Evolutionary conservation across 2,329 filamentous ascomycete genomes (phyloP).

Genomic region (Fusarium devonianum): DNA sequence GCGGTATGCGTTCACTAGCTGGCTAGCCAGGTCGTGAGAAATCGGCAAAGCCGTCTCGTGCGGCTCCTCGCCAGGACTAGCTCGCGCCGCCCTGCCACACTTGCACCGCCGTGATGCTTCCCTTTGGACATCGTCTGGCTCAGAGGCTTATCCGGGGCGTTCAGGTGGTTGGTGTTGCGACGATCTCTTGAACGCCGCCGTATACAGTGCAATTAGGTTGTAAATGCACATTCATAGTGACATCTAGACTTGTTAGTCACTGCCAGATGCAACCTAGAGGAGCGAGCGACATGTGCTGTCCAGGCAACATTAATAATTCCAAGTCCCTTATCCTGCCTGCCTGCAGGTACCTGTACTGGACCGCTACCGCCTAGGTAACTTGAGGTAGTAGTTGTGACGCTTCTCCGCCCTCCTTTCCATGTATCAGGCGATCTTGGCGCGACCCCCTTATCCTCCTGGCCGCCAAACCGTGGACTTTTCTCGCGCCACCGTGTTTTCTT

Average conservation of each 20-base stretch:
- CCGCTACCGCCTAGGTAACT: too few species aligned
- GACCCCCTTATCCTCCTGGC: too few species aligned
- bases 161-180: conserved; percentile 3
- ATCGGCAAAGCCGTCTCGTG: conserved; percentile 25
- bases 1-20: conserved; percentile 23
- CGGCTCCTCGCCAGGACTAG: conserved; percentile 25
- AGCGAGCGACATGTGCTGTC: too few species aligned
- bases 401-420: too few species aligned
- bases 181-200: too few species aligned
- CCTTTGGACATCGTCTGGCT: neutral
- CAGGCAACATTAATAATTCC: too few species aligned
- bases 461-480: too few species aligned
- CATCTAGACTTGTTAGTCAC: neutral
- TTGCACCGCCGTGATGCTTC: conserved; percentile 4
- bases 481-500: conserved; percentile 17
- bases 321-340: too few species aligned
- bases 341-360: too few species aligned
- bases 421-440: neutral
- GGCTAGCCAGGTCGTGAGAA: conserved; percentile 23
- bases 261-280: too few species aligned
- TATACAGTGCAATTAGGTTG: conserved; percentile 6
- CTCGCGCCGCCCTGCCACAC: conserved; percentile 10
- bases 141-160: conserved; percentile 1
- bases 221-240: too few species aligned
- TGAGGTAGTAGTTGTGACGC: too few species aligned